Evolutionary conservation across 164 flowering plant species (phyloP).

Genomic region (Magnolia changhungtana): DNA sequence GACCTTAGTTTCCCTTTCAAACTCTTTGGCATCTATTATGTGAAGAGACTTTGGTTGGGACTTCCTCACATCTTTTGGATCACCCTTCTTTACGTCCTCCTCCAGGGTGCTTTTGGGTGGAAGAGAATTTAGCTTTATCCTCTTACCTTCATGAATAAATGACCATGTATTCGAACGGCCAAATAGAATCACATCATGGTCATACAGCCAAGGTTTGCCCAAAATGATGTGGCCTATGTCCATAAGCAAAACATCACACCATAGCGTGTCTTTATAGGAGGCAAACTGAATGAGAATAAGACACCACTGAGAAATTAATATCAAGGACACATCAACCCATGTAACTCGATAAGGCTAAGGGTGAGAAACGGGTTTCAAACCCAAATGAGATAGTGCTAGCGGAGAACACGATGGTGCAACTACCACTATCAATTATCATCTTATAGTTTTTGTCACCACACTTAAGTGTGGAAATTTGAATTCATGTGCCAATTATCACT

Average conservation of each 20-base stretch:
- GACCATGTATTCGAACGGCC: neutral
- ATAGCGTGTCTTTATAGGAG: neutral
- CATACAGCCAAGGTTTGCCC: neutral
- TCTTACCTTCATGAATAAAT: neutral
- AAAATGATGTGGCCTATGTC: slow-evolving; percentile 3
- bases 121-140: neutral
- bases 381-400: neutral
- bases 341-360: neutral
- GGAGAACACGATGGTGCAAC: slow-evolving; percentile 6
- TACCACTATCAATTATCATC: neutral
- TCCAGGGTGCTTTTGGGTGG: neutral
- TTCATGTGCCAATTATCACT: neutral
- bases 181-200: neutral
- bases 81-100: neutral
- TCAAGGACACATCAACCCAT: neutral
- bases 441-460: slow-evolving; percentile 5
- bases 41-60: neutral
- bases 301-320: neutral
- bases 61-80: neutral
- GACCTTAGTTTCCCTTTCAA: neutral
- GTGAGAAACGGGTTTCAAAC: neutral
- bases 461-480: neutral
- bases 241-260: slow-evolving; percentile 5
- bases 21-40: neutral
- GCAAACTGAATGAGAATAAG: slow-evolving; percentile 1